Conservation (phyloP, 139 green algal genomes). For the Yamagishiella unicocca region DNA sequence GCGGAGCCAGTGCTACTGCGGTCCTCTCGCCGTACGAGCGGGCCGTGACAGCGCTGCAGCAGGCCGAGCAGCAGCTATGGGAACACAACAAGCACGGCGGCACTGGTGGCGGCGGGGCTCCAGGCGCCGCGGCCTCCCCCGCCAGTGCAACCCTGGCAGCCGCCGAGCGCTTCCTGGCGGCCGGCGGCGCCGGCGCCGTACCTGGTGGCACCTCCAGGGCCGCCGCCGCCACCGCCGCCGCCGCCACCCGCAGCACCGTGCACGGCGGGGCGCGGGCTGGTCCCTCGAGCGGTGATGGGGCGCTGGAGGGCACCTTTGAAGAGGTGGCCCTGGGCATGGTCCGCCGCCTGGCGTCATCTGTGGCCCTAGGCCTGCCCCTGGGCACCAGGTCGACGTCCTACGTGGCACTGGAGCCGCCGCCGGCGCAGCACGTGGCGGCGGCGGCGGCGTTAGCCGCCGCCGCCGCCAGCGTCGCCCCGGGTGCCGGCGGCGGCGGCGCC, state of each 20-base stretch:
- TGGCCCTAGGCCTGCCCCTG: neutral
- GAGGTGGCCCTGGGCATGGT: neutral
- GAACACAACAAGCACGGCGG: neutral
- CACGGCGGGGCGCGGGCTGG: no score
- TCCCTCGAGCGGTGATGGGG: no score
- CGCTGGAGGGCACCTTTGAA: conserved; percentile 13
- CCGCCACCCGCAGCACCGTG: no score
- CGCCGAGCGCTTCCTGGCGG: neutral
- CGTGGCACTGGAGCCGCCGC: conserved; percentile 7
- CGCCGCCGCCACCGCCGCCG: no score
- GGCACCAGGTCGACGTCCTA: neutral
- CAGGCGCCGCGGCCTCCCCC: neutral
- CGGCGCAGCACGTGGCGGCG: conserved; percentile 19
- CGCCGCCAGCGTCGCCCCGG: neutral
- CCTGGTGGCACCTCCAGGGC: no score
- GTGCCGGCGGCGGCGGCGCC: neutral
- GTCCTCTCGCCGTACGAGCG: conserved; percentile 21
- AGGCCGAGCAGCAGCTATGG: conserved; percentile 30
- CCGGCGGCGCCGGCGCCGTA: neutral
- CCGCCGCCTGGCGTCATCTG: neutral
- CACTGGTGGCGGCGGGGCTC: neutral
- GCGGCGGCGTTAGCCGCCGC: conserved; percentile 28
- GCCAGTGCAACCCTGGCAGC: neutral
- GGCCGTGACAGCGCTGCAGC: conserved; percentile 23
- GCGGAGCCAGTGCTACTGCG: neutral